Percentiles rank a stretch among this genome's conserved stretches.
Evolutionary conservation across 305 asterid genomes (phyloP).

Genomic region (Fraxinus ornus): DNA sequence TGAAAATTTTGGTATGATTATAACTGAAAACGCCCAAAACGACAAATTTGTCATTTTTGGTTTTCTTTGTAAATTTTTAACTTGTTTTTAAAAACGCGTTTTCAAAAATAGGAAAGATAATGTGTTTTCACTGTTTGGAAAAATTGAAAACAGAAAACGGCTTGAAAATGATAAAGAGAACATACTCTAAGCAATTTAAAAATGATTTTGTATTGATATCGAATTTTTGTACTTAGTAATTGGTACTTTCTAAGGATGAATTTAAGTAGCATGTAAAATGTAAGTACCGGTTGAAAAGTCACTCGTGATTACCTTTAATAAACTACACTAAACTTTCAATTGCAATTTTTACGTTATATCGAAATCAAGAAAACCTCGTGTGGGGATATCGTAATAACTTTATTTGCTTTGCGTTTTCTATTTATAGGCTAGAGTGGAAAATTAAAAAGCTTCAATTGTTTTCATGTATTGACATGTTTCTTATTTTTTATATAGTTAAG

Average conservation of each 20-base stretch:
- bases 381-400: not conserved
- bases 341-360: not conserved
- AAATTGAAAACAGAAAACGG: too few relatives aligned
- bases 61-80: too few relatives aligned
- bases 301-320: not conserved
- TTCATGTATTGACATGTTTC: not conserved
- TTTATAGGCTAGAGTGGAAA: not conserved
- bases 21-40: too few relatives aligned
- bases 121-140: too few relatives aligned
- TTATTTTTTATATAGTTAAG: not conserved
- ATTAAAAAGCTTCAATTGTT: not conserved
- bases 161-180: too few relatives aligned
- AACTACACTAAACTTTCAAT: not conserved
- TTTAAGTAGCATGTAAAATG: not conserved
- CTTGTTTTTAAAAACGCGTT: too few relatives aligned
- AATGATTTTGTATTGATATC: not conserved
- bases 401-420: not conserved
- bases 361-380: not conserved
- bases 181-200: too few relatives aligned
- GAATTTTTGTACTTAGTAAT: too few relatives aligned
- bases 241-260: not conserved
- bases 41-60: too few relatives aligned
- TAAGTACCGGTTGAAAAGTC: slow-evolving; percentile 18
- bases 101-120: too few relatives aligned
- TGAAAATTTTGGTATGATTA: too few relatives aligned